Percentiles rank a stretch among this genome's conserved stretches.
Conservation (phyloP, 345 rosid genomes). For the Erucastrum elatum region DNA sequence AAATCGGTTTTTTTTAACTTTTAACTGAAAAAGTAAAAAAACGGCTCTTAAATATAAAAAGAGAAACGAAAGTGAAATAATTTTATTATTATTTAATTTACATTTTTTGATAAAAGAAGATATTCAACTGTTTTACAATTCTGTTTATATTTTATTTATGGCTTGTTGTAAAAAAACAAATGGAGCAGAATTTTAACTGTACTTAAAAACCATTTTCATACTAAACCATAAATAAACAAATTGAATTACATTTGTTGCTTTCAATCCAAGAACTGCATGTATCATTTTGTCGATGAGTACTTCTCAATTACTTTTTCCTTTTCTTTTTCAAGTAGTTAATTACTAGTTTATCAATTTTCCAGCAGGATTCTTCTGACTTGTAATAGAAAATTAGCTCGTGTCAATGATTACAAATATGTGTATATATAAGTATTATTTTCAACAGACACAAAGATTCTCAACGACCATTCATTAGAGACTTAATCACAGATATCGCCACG, state of each 20-base stretch:
- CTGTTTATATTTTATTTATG: background rate
- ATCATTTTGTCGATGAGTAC: background rate
- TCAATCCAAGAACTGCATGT: background rate
- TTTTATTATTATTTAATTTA: too few species aligned
- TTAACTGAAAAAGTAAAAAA: too few species aligned
- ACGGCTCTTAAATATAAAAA: too few species aligned
- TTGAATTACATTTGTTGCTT: background rate
- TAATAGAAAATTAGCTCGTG: background rate
- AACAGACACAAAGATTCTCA: conserved; percentile 17
- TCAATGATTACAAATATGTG: conserved; percentile 26
- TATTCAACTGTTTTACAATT: background rate
- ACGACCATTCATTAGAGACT: conserved; percentile 40
- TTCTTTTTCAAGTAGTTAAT: background rate
- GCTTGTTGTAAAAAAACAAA: background rate
- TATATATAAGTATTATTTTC: background rate
- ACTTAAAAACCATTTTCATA: background rate
- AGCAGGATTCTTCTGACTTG: background rate
- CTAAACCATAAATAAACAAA: background rate
- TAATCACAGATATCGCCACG: conserved; percentile 67
- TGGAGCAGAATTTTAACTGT: background rate
- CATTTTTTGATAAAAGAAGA: background rate
- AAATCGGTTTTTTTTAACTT: too few species aligned
- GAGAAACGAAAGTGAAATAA: too few species aligned
- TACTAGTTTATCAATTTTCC: background rate
- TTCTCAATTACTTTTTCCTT: background rate